Percentiles rank a stretch among this genome's conserved stretches.
Evolutionary conservation across 2,329 filamentous ascomycete species (phyloP).

Genomic region (Colletotrichum karsti): DNA sequence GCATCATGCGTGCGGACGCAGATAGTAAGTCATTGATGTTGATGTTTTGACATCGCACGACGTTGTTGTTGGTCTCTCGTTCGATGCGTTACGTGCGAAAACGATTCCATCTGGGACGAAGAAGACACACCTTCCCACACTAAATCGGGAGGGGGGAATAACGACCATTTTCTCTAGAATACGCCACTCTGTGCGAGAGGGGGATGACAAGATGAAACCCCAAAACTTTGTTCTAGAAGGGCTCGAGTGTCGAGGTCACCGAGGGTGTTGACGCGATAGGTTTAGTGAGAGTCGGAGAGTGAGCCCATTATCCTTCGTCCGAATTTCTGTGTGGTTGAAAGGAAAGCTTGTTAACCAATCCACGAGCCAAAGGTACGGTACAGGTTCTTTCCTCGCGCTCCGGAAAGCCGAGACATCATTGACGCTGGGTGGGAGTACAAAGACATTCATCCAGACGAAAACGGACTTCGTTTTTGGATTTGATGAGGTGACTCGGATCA

Average conservation of each 20-base stretch:
- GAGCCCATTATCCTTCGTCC: not conserved
- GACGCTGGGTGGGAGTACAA: not conserved
- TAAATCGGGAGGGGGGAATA: not conserved
- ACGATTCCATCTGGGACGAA: not conserved
- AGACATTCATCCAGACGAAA: not conserved
- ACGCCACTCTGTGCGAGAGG: not conserved
- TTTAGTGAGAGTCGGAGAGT: not conserved
- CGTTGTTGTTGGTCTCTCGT: not conserved
- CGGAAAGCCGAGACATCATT: not conserved
- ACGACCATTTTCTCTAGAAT: not conserved
- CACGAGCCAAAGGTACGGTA: not conserved
- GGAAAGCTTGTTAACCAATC: not conserved
- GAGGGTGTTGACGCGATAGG: not conserved
- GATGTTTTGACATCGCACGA: not conserved
- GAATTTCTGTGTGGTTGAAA: conserved; percentile 1
- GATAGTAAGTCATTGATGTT: not conserved
- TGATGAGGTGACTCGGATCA: not conserved
- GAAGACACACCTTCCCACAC: fast-evolving
- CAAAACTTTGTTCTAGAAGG: conserved; percentile 13
- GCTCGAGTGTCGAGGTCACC: not conserved
- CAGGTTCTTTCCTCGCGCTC: not conserved
- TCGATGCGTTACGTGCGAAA: not conserved
- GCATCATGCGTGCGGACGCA: conserved; percentile 18
- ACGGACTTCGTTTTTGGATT: not conserved
- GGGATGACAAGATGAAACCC: not conserved